Base-by-base conservation (phyloP, 495 filamentous ascomycete species). In the Penicillium chermesinum region DNA sequence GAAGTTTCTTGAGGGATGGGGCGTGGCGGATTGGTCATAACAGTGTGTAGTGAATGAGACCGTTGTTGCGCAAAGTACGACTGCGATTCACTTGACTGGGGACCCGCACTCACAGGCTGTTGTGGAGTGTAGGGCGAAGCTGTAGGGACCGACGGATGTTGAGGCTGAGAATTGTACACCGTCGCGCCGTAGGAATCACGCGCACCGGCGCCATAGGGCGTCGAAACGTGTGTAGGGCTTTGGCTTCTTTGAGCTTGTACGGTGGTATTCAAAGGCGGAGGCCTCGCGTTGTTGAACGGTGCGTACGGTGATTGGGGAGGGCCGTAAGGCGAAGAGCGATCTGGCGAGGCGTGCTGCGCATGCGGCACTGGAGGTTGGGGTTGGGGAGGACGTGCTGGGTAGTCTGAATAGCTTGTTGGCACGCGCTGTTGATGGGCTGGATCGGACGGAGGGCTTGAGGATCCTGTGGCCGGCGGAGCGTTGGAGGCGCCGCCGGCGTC, bases 11-110 rank as follows among this genome's bases (percentile, higher is more conserved):
- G 67, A 17, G 22, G 22, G 38, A 46, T 40, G 21, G 61, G 57
- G 46, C 61, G 57, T 45, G n/a, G n/a, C n/a, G 62, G 60, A 45
- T 71, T 72, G 41, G 67, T 64, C 43, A 70, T 57, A 38, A 71
- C 65, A 15, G 68, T 73, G 47, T 79, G 76, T 36, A 73, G 65
- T 21, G 76, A 77, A 38, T 73, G 71, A 30, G 73, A 70, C 25
- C 71, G 70, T 49, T 69, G 71, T 25, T 70, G 67, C 20, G 71
- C 64, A 39, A 68, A 66, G 38, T 70, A 70, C 2, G 69, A 67
- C 38, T 59, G 62, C 46, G 72, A 66, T 14, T 64, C 62, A 32
- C 60, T 54, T 20, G 63, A 62, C n/a, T 60, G 64, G 15, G 52
- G 53, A 33, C 55, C 57, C 36, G 63, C 54, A 46, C 55, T 62